These are phyloP conservation scores for Vanilla planifolia DNA, from an alignment of 106 monocot genomes.

Conservation along the genomic window DNA sequence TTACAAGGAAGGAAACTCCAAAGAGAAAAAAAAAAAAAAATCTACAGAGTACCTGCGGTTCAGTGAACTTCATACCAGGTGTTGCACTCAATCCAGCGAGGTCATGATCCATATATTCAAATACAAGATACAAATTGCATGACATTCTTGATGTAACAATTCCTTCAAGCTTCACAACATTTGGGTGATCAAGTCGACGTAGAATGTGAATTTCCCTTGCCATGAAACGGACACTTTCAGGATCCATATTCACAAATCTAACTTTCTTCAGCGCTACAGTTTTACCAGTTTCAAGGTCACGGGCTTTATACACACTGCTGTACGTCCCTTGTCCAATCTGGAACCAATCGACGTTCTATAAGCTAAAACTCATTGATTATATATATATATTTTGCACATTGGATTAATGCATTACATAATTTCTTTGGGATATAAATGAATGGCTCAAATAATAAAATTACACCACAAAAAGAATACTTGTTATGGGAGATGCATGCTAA, in stretches of 20 bases:
- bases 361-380: background rate
- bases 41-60: constrained; percentile 32
- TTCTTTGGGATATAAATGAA: too few species aligned
- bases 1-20: too few species aligned
- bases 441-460: too few species aligned
- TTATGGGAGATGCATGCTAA: too few species aligned
- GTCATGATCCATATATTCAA: constrained; percentile 73
- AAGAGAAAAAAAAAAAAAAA: too few species aligned
- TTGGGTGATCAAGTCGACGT: constrained; percentile 46
- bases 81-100: constrained; percentile 51
- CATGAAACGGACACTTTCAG: constrained; percentile 70
- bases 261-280: constrained; percentile 65
- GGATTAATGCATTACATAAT: too few species aligned
- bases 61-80: constrained; percentile 45
- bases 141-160: constrained; percentile 44
- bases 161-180: constrained; percentile 50
- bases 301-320: constrained; percentile 47
- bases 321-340: constrained; percentile 78
- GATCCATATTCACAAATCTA: constrained; percentile 50
- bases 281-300: constrained; percentile 43
- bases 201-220: constrained; percentile 61
- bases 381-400: too few species aligned
- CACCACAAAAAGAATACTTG: too few species aligned
- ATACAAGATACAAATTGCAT: constrained; percentile 51
- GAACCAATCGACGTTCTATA: background rate